Conservation (phyloP, 495 filamentous ascomycete genomes). For the Hapsidospora chrysogenum region DNA sequence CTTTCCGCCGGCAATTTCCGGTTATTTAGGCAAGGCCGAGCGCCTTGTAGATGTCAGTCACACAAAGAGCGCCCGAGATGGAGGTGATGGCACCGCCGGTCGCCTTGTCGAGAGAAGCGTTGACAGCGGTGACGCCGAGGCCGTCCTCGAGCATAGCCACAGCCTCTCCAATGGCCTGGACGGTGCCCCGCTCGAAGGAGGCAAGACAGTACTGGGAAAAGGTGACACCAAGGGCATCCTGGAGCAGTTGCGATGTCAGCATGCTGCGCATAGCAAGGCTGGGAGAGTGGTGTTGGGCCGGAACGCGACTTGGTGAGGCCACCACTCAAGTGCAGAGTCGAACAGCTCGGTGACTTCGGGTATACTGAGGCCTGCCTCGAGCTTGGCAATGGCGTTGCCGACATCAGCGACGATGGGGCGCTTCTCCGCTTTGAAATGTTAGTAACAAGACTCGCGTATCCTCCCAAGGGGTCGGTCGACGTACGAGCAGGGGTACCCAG, state of each 20-base stretch:
- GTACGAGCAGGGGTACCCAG: neutral
- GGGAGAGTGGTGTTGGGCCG: neutral
- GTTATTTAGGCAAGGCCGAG: neutral
- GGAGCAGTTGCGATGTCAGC: too few species aligned
- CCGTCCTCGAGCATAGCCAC: constrained; percentile 1
- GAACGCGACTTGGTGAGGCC: neutral
- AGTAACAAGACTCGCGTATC: neutral
- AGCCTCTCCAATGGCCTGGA: constrained; percentile 2
- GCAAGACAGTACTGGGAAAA: neutral
- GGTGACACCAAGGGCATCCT: neutral
- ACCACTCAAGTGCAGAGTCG: neutral
- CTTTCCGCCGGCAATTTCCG: neutral
- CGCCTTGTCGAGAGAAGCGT: constrained; percentile 1
- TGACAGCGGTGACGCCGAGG: constrained; percentile 1
- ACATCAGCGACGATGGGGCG: constrained; percentile 1
- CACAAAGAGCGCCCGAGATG: constrained; percentile 1
- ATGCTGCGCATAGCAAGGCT: too few species aligned
- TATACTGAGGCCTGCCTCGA: neutral
- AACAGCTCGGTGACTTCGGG: neutral
- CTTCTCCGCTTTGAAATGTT: neutral
- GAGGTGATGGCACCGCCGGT: neutral
- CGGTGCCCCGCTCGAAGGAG: neutral
- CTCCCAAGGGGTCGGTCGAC: neutral
- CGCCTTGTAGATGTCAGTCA: neutral
- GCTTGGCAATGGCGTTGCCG: neutral